phyloP scores from a whole-genome alignment of 2,329 filamentous ascomycete species.

The Arthrobotrys musiformis region DNA sequence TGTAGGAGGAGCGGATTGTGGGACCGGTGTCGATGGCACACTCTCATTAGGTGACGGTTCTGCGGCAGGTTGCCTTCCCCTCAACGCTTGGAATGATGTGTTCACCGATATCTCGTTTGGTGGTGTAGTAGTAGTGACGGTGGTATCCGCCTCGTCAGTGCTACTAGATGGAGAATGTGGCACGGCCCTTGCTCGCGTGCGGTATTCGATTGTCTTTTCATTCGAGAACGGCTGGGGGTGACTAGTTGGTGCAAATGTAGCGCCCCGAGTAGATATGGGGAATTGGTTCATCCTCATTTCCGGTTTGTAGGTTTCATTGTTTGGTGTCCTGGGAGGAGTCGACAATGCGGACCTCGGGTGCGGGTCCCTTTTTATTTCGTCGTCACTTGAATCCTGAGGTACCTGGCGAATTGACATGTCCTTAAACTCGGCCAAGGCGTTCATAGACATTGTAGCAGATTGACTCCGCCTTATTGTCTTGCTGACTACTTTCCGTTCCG shows the following conservation, averaged over 20 bases:
- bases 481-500: conserved; percentile 23
- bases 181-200: conserved; percentile 25
- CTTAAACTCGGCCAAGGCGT: conserved; percentile 41
- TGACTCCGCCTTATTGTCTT: conserved; percentile 44
- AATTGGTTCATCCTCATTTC: conserved; percentile 26
- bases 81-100: conserved; percentile 24
- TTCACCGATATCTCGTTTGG: conserved; percentile 26
- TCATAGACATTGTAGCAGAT: conserved; percentile 41
- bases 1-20: not conserved
- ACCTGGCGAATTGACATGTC: conserved; percentile 49
- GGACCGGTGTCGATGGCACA: conserved; percentile 25
- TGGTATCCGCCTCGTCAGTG: conserved; percentile 13
- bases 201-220: conserved; percentile 48
- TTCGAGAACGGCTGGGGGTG: conserved; percentile 22
- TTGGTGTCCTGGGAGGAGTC: conserved; percentile 50
- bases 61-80: conserved; percentile 17
- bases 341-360: conserved; percentile 32
- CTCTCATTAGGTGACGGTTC: conserved; percentile 25
- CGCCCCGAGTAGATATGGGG: conserved; percentile 22
- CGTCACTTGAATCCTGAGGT: conserved; percentile 16
- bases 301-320: conserved; percentile 7
- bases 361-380: conserved; percentile 15
- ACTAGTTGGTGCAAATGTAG: conserved; percentile 15
- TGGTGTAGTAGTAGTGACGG: conserved; percentile 7
- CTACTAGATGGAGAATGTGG: conserved; percentile 48